Evolutionary conservation across 371 early-diverging fungal genomes (phyloP).

Genomic region (Funneliformis caledonium): DNA sequence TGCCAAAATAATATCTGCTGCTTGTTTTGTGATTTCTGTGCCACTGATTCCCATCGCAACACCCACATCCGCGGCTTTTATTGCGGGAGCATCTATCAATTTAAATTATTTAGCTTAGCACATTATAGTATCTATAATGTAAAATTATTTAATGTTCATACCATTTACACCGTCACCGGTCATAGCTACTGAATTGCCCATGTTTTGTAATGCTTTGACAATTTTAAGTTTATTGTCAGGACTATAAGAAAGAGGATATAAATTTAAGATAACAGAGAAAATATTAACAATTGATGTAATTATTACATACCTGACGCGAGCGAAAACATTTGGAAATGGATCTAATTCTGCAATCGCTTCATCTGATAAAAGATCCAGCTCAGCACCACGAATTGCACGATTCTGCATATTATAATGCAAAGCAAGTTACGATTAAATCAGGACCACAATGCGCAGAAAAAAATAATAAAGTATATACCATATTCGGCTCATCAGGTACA

Average conservation of each 20-base stretch:
- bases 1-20: conserved; percentile 87
- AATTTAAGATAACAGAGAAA: neutral
- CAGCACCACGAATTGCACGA: conserved; percentile 63
- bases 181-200: conserved; percentile 72
- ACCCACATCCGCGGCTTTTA: conserved; percentile 91
- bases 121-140: neutral
- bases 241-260: conserved; percentile 14
- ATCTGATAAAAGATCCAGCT: conserved; percentile 67
- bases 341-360: conserved; percentile 59
- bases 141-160: conserved; percentile 34
- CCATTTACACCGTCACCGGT: conserved; percentile 92
- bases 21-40: conserved; percentile 91
- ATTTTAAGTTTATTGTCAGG: conserved; percentile 98
- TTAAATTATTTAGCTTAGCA: neutral
- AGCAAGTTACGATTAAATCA: neutral
- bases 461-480: conserved; percentile 1
- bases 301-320: conserved; percentile 53
- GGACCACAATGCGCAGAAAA: neutral
- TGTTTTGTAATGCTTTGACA: conserved; percentile 91
- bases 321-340: conserved; percentile 76
- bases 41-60: conserved; percentile 92
- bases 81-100: conserved; percentile 79
- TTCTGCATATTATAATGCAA: neutral
- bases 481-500: conserved; percentile 44
- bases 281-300: neutral